Conservation (phyloP, 2,329 filamentous ascomycete species). For the Plectosphaerella cucumerina region DNA sequence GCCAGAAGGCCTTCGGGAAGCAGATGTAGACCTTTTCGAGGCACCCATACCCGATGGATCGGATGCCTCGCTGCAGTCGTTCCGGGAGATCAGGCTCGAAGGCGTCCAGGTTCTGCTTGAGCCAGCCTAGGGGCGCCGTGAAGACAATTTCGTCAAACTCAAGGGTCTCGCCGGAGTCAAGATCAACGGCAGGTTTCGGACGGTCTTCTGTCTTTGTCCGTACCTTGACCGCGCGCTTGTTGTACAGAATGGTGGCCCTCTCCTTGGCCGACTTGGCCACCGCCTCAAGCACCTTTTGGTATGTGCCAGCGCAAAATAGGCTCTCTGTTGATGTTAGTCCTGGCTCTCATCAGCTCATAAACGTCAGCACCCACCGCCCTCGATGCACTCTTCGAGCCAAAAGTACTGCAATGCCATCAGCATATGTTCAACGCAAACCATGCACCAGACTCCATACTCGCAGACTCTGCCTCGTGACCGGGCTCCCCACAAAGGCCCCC, state of each 20-base stretch:
- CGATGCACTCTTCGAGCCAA: slow-evolving; percentile 74
- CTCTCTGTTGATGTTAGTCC: slow-evolving; percentile 39
- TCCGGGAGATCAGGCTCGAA: slow-evolving; percentile 59
- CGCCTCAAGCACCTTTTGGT: slow-evolving; percentile 51
- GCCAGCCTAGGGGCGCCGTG: slow-evolving; percentile 65
- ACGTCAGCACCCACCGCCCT: slow-evolving; percentile 48
- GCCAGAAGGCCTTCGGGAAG: slow-evolving; percentile 76
- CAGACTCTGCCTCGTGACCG: slow-evolving; percentile 60
- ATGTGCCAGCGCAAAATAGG: slow-evolving; percentile 56
- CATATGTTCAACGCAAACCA: not conserved
- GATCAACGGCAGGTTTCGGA: slow-evolving; percentile 33
- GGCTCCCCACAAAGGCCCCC: slow-evolving; percentile 68
- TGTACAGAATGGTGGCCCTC: slow-evolving; percentile 48
- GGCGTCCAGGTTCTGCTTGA: slow-evolving; percentile 52
- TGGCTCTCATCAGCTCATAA: not conserved
- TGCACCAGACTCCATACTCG: not conserved
- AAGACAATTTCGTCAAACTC: slow-evolving; percentile 66
- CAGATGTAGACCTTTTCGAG: slow-evolving; percentile 68
- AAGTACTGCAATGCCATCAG: slow-evolving; percentile 52
- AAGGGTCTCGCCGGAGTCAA: slow-evolving; percentile 37
- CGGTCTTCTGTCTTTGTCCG: slow-evolving; percentile 20
- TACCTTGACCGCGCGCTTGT: slow-evolving; percentile 43
- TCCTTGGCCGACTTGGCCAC: slow-evolving; percentile 55
- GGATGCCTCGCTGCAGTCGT: slow-evolving; percentile 56
- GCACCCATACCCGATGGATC: slow-evolving; percentile 63